Evolutionary conservation across 768 basidiomycete species (phyloP), one percentile per base, ranked within the genome.

Genomic region (Phanerochaete sordida): DNA sequence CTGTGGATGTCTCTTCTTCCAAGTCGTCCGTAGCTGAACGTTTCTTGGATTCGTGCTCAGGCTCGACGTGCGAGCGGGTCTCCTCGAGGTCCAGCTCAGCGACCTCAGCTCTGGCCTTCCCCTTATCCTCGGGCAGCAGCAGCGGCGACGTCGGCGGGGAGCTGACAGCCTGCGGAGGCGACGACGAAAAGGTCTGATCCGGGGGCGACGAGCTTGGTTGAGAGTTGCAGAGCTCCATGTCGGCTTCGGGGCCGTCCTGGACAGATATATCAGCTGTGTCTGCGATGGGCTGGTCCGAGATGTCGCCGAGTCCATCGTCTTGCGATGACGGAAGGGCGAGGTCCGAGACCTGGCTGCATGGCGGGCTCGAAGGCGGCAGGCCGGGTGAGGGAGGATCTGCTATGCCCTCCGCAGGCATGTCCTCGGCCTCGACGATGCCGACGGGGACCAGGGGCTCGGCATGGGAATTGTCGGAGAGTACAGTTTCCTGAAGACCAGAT

Each of bases 141-240:
- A 30, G 45, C 0, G 62, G 58, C 9, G 63, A 64, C 7, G 63
- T 31, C 39, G 63, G 63, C 9, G 60, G 60, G 33, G 63, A 61
- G 23, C 28, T 52, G 19, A 53, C 9, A 30, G 19, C 12, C 27
- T 33, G 23, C 28, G 63, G 56, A n/a, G 56, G 60, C 4, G 62
- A 50, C 11, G 63, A 64, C 12, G 63, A 61, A 37, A 64, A 64
- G 30, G 61, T 16, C n/a, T 33, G n/a, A 26, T 44, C 47, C 15
- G 56, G 63, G 31, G 55, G 61, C 9, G 63, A 64, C 8, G 24
- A 35, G 4, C 43, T 37, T n/a, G 55, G 53, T 23, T 49, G 62
- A 2, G 62, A 63, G 8, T 4, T 33, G 24, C 13, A 57, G 33
- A 39, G 9, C 11, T 23, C 26, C 48, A 30, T 28, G 50, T 51